Percentiles rank a stretch among this genome's conserved stretches.
Conservation (phyloP, 805 yeast species). For the Monosporozyma yasuniensis region DNA sequence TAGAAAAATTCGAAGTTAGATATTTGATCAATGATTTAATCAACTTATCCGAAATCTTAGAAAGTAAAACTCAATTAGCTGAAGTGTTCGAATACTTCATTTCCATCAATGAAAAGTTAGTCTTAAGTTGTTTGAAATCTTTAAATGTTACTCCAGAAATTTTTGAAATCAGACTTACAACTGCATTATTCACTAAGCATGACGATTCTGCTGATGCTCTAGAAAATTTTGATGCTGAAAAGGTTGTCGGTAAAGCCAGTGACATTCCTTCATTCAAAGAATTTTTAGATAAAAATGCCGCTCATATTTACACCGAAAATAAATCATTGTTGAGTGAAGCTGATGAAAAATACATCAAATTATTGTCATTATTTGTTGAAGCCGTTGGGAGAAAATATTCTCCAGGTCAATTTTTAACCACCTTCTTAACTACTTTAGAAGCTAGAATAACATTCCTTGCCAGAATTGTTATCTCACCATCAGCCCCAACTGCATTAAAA, state of each 20-base stretch:
- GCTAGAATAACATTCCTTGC: conserved; percentile 48
- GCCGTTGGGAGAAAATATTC: conserved; percentile 34
- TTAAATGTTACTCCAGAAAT: conserved; percentile 33
- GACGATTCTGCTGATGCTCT: conserved; percentile 26
- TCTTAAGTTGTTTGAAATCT: conserved; percentile 33
- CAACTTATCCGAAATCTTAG: conserved; percentile 30
- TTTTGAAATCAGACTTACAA: conserved; percentile 59
- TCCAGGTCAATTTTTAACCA: conserved; percentile 28
- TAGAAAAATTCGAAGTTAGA: conserved; percentile 33
- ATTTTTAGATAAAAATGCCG: conserved; percentile 24
- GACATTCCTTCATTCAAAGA: conserved; percentile 24
- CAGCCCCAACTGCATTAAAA: conserved; percentile 51
- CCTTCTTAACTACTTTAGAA: conserved; percentile 34
- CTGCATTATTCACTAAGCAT: conserved; percentile 38
- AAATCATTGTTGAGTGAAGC: conserved; percentile 28
- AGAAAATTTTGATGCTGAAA: conserved; percentile 23
- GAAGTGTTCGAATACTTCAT: conserved; percentile 35
- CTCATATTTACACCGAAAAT: conserved; percentile 22
- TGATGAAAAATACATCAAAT: conserved; percentile 34
- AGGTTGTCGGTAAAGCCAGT: conserved; percentile 18
- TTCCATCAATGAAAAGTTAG: conserved; percentile 30
- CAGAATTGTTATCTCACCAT: conserved; percentile 47
- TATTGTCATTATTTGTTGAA: conserved; percentile 37
- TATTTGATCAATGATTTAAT: conserved; percentile 33
- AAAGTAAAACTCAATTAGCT: conserved; percentile 33